Evolutionary conservation across 1,284 basidiomycete species (phyloP), one percentile per base, ranked within the genome.

Genomic region (Paramarasmius palmivorus): DNA sequence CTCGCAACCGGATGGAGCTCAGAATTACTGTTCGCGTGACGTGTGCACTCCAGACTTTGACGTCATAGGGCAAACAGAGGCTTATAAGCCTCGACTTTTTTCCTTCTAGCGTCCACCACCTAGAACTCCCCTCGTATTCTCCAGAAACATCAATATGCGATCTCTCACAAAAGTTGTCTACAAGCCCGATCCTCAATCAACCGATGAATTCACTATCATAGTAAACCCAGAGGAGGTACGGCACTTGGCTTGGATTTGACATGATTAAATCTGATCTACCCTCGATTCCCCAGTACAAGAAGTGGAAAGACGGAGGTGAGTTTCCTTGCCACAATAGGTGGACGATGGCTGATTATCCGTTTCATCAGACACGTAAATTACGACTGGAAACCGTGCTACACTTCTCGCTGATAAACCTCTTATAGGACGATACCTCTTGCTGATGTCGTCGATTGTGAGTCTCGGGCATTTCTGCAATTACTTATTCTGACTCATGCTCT

Each of bases 271-370:
- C 44, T 66, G 40, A 57, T 55, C 44, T 55, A 53, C 46, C 42
- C 20, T 53, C 14, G 15, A 46, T 17, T 37, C 35, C 58, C 7
- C 60, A 92, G 90, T 90, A 75, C 70, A 81, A 83, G 73, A 88
- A 85, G 67, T 93, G 87, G 86, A 87, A 84, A 69, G 78, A 74
- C 12, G 90, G 88, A 77, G 88, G 88, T 90, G 61, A 72, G 77
- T 63, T 22, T 14, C 32, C 20, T 42, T 46, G 10, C 36, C 50
- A 46, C 58, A 65, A 58, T 48, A 59, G 59, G 53, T 49, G 49
- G 58, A 58, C 64, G 57, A 45, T 59, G 48, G 52, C 68, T 59
- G 38, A 50, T 35, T 57, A 54, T 51, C 58, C 58, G 37, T 51
- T 42, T 53, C 45, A 60, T 41, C 61, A 89, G 88, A 89, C 76